These are phyloP conservation scores for Clitoria ternatea DNA, from an alignment of 306 rosid genomes.

Conservation along the genomic window DNA sequence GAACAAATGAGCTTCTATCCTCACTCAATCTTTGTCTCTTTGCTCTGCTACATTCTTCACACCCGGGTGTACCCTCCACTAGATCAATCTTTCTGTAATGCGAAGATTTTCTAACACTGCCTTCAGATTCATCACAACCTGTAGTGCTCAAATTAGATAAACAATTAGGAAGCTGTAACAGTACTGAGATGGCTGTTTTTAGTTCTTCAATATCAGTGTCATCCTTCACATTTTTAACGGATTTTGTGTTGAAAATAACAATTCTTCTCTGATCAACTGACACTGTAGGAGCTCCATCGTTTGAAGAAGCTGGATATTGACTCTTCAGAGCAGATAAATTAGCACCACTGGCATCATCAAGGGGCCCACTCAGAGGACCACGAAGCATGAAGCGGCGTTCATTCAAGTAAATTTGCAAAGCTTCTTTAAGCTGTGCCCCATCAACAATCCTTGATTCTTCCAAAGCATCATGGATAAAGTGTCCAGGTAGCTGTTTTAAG, in stretches of 20 bases:
- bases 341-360: conserved; percentile 29
- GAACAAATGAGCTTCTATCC: conserved; percentile 58
- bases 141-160: conserved; percentile 33
- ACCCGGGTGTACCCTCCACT: conserved; percentile 79
- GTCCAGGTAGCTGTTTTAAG: conserved; percentile 72
- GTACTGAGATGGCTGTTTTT: conserved; percentile 57
- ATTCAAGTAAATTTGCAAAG: conserved; percentile 57
- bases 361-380: conserved; percentile 38
- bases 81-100: conserved; percentile 48
- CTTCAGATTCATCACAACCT: conserved; percentile 56
- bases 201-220: conserved; percentile 60
- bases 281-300: conserved; percentile 45
- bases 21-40: conserved; percentile 77
- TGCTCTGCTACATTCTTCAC: conserved; percentile 87
- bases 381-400: conserved; percentile 77
- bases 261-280: conserved; percentile 47
- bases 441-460: conserved; percentile 63
- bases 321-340: conserved; percentile 40
- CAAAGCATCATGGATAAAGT: conserved; percentile 53
- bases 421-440: conserved; percentile 57
- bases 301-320: conserved; percentile 37
- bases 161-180: conserved; percentile 64
- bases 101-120: conserved; percentile 54
- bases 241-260: conserved; percentile 23
- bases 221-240: conserved; percentile 46